These are phyloP conservation scores for Neofusicoccum parvum DNA, from an alignment of 2,329 filamentous ascomycete genomes.

Conservation along the genomic window DNA sequence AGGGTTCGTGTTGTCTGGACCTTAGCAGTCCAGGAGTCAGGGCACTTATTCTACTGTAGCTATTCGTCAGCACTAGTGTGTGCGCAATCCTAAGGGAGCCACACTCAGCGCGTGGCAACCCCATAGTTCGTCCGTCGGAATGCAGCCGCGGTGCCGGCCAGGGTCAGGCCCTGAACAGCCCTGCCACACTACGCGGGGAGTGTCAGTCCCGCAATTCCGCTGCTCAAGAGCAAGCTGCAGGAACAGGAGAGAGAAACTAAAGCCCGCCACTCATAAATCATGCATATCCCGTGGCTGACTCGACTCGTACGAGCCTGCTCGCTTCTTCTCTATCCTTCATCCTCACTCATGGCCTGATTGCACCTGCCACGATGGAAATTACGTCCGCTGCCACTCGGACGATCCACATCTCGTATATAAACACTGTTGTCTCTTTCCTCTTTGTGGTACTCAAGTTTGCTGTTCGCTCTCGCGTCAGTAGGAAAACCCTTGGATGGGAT, in stretches of 20 bases:
- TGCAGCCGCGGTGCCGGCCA: background rate
- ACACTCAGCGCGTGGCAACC: background rate
- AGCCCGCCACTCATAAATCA: background rate
- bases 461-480: background rate
- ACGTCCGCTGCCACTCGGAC: background rate
- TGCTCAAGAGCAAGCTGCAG: background rate
- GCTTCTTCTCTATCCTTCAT: background rate
- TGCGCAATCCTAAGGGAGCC: background rate
- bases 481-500: background rate
- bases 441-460: conserved; percentile 3
- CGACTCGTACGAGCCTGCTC: background rate
- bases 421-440: background rate
- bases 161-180: background rate
- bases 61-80: background rate
- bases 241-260: background rate
- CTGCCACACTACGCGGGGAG: background rate
- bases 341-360: background rate
- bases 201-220: background rate
- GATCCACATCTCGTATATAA: background rate
- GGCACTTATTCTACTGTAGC: too few species aligned
- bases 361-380: background rate
- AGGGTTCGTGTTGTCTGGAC: background rate
- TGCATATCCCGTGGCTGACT: background rate
- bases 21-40: background rate
- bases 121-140: background rate